A percentile compares a stretch with the other conserved stretches of the same genome.
These are phyloP conservation scores for Clonostachys solani DNA, from an alignment of 2,329 filamentous ascomycete genomes.

Conservation along the genomic window DNA sequence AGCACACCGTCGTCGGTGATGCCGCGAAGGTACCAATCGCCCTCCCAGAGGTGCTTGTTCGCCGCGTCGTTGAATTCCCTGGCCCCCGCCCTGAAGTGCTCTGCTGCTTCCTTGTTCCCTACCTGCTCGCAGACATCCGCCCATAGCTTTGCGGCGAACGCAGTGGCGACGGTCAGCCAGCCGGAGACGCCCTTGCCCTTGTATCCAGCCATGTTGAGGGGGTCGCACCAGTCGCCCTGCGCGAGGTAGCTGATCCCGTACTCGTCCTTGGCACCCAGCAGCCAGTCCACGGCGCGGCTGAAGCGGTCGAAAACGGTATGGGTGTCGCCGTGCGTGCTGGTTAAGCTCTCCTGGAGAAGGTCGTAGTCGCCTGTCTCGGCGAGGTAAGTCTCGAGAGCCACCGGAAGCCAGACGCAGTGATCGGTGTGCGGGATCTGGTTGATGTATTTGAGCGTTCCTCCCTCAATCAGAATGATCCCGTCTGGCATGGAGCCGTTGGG, in stretches of 20 bases:
- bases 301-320: conserved; percentile 50
- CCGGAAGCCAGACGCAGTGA: conserved; percentile 54
- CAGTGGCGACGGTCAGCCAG: conserved; percentile 53
- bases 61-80: conserved; percentile 42
- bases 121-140: conserved; percentile 43
- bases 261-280: conserved; percentile 42
- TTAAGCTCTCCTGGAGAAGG: conserved; percentile 38
- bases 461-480: conserved; percentile 47
- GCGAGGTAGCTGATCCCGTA: conserved; percentile 53
- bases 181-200: conserved; percentile 53
- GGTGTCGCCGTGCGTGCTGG: conserved; percentile 33
- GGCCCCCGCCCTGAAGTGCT: conserved; percentile 37
- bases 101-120: conserved; percentile 30
- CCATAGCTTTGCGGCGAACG: conserved; percentile 47
- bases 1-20: conserved; percentile 51
- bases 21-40: conserved; percentile 51
- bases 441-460: conserved; percentile 55
- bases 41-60: conserved; percentile 49
- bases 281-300: conserved; percentile 53
- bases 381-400: conserved; percentile 50
- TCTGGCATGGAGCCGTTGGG: conserved; percentile 53
- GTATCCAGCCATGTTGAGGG: conserved; percentile 59
- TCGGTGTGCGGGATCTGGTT: conserved; percentile 58
- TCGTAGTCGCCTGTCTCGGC: conserved; percentile 49
- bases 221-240: conserved; percentile 57